These are phyloP conservation scores for Melanogaster broomeanus DNA, from an alignment of 768 basidiomycete genomes.

Conservation along the genomic window DNA sequence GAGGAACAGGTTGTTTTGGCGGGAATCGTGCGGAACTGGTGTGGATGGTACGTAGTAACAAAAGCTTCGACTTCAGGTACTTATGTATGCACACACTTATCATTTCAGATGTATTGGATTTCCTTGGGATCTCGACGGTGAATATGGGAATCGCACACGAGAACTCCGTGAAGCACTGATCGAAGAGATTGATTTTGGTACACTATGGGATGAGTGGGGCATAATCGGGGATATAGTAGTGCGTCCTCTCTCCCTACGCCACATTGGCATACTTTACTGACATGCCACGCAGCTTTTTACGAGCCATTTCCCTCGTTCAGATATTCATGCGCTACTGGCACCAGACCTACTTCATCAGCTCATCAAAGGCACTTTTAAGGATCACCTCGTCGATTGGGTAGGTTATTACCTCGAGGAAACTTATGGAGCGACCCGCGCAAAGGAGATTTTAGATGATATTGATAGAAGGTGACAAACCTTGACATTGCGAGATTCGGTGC, in stretches of 20 bases:
- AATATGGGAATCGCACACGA: background rate
- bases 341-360: conserved; percentile 32
- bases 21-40: conserved; percentile 4
- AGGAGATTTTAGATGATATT: conserved; percentile 28
- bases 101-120: conserved; percentile 1
- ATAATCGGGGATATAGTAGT: background rate
- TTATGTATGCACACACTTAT: no score
- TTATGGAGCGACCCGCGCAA: conserved; percentile 8
- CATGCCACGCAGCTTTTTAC: conserved; percentile 30
- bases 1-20: background rate
- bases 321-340: conserved; percentile 31
- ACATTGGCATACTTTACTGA: no score
- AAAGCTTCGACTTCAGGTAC: no score
- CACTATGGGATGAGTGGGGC: conserved; percentile 3
- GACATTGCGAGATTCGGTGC: background rate
- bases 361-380: conserved; percentile 35
- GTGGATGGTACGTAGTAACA: background rate
- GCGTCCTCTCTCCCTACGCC: no score
- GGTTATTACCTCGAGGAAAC: conserved; percentile 17
- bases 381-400: conserved; percentile 36
- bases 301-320: conserved; percentile 25
- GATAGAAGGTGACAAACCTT: conserved; percentile 23
- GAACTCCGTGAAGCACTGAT: background rate
- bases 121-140: background rate
- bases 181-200: background rate